Percentiles rank a stretch among this genome's conserved stretches.
phyloP scores from a whole-genome alignment of 2,329 filamentous ascomycete genomes.

The Trichoderma sp. region DNA sequence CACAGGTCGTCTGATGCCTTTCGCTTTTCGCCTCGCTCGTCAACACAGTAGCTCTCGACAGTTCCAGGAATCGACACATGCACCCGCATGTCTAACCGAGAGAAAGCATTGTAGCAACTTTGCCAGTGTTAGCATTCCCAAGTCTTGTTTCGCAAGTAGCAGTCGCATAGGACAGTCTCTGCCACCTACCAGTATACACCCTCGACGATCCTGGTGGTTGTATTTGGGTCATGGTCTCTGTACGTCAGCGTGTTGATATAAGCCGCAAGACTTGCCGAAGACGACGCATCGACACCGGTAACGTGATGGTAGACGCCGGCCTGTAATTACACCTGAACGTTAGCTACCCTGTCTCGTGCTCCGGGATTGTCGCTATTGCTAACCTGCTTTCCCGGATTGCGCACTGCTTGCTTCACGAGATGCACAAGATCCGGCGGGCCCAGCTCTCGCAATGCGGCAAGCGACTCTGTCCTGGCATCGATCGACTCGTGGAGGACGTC shows the following conservation, averaged over 20 bases:
- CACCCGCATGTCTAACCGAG: conserved; percentile 94
- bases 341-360: conserved; percentile 6
- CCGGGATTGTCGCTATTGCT: conserved; percentile 4
- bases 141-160: conserved; percentile 12
- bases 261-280: conserved; percentile 91
- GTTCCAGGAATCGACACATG: conserved; percentile 96
- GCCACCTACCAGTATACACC: conserved; percentile 81
- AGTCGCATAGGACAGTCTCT: background rate
- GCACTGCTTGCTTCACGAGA: conserved; percentile 71
- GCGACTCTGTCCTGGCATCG: conserved; percentile 86
- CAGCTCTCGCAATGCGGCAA: conserved; percentile 83
- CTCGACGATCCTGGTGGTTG: conserved; percentile 79
- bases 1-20: conserved; percentile 91
- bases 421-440: conserved; percentile 95
- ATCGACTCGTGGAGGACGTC: conserved; percentile 89
- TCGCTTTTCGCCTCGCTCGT: conserved; percentile 92
- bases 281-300: conserved; percentile 93
- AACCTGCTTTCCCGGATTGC: conserved; percentile 58
- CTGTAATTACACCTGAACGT: conserved; percentile 43
- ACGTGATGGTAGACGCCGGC: conserved; percentile 97
- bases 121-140: conserved; percentile 13
- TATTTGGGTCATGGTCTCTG: conserved; percentile 72
- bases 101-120: conserved; percentile 98
- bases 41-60: conserved; percentile 95
- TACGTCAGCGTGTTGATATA: conserved; percentile 98